Percentiles rank a stretch among this genome's conserved stretches.
phyloP scores from a whole-genome alignment of 163 green algal genomes.

The Trebouxia gelatinosa region DNA sequence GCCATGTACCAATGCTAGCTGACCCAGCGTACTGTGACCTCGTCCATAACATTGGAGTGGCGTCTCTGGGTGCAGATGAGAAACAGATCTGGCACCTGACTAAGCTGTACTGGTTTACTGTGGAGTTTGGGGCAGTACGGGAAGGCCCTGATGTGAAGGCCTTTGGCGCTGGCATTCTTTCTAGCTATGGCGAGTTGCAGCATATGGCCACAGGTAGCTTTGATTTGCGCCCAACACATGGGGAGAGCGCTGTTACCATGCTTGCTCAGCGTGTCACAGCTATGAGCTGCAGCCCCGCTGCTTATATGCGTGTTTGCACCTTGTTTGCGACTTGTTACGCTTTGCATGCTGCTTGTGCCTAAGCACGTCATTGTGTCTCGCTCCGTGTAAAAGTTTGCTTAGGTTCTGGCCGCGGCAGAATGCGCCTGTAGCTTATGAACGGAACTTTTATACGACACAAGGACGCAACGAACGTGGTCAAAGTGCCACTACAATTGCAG shows the following conservation, averaged over 20 bases:
- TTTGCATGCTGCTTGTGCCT: not conserved
- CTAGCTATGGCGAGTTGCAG: slow-evolving; percentile 83
- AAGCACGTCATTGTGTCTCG: too few relatives aligned
- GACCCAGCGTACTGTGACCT: slow-evolving; percentile 77
- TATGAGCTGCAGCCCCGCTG: too few relatives aligned
- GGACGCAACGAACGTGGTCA: too few relatives aligned
- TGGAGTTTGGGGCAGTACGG: slow-evolving; percentile 91
- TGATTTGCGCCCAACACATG: not conserved
- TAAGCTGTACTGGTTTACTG: slow-evolving; percentile 89
- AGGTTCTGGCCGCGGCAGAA: too few relatives aligned
- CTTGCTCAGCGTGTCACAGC: too few relatives aligned
- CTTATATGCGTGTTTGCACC: too few relatives aligned
- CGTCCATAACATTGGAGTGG: slow-evolving; percentile 80
- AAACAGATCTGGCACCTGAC: slow-evolving; percentile 85
- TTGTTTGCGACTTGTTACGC: too few relatives aligned
- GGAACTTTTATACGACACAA: too few relatives aligned
- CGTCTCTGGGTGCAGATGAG: slow-evolving; percentile 82
- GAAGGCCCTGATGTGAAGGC: slow-evolving; percentile 72
- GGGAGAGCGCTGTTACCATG: too few relatives aligned
- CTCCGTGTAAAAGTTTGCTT: too few relatives aligned
- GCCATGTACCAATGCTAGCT: slow-evolving; percentile 90
- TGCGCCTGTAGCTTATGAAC: too few relatives aligned
- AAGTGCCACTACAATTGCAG: too few relatives aligned
- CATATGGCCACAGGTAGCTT: slow-evolving; percentile 69
- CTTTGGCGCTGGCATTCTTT: slow-evolving; percentile 88